A percentile compares a stretch with the other conserved stretches of the same genome.
Conservation (phyloP, 176 grass and related monocot species). For the Saccharum spontaneum region DNA sequence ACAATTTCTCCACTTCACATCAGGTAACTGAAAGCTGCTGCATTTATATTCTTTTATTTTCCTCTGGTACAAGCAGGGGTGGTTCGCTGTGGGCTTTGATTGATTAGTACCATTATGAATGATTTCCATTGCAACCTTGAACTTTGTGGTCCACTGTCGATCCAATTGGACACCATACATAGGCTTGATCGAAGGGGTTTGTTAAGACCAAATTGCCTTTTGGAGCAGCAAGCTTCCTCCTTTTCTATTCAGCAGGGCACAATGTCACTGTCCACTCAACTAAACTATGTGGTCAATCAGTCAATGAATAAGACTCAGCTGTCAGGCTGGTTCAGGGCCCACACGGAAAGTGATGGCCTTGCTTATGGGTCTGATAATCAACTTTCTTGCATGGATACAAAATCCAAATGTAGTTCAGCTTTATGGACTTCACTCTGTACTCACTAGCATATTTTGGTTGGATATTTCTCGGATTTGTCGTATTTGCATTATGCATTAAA, state of each 20-base stretch:
- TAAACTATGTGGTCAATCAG: not conserved
- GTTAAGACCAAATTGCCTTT: slow-evolving; percentile 4
- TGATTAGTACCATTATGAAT: not conserved
- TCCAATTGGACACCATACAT: not conserved
- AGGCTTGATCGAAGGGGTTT: not conserved
- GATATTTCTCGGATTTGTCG: not conserved
- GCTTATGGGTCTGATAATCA: slow-evolving; percentile 19
- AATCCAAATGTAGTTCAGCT: not conserved
- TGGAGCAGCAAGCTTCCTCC: slow-evolving; percentile 24
- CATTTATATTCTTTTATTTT: not conserved
- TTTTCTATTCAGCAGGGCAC: slow-evolving; percentile 13
- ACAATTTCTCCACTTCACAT: slow-evolving; percentile 86
- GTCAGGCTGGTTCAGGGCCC: slow-evolving; percentile 6
- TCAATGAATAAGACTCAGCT: not conserved
- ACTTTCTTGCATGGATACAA: not conserved
- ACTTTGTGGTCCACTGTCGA: slow-evolving; percentile 6
- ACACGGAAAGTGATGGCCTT: slow-evolving; percentile 15
- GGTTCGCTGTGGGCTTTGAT: not conserved
- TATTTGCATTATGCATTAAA: not conserved
- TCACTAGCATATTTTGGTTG: not conserved
- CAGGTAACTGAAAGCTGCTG: slow-evolving; percentile 42
- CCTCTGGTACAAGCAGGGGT: not conserved
- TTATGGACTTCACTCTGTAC: not conserved
- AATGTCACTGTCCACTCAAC: slow-evolving; percentile 24
- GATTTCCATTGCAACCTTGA: slow-evolving; percentile 13